phyloP scores from a whole-genome alignment of 805 yeast species.

The Cyberlindnera amylophila region DNA sequence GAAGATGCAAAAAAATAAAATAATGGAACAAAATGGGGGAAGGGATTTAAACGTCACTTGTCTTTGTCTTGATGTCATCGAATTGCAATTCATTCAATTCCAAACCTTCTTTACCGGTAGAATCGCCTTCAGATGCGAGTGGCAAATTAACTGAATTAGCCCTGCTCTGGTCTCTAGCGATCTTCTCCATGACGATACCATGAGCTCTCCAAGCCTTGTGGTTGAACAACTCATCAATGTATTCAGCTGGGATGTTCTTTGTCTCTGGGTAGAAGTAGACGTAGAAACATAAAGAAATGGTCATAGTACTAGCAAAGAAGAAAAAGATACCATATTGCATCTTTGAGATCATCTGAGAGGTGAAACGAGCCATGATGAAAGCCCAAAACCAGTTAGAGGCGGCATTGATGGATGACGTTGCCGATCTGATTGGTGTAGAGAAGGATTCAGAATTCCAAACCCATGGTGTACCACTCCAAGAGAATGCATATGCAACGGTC shows the following conservation, averaged over 20 bases:
- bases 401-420: constrained; percentile 41
- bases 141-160: constrained; percentile 14
- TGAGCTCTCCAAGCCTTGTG: constrained; percentile 19
- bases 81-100: constrained; percentile 4
- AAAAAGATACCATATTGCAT: constrained; percentile 44
- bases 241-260: constrained; percentile 19
- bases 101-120: background rate
- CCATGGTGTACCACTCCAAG: constrained; percentile 48
- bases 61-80: constrained; percentile 1
- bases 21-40: too few species aligned
- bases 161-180: constrained; percentile 13
- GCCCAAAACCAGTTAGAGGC: constrained; percentile 49
- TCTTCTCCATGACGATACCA: constrained; percentile 15
- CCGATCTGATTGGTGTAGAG: constrained; percentile 40
- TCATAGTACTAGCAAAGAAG: constrained; percentile 26
- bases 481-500: constrained; percentile 40
- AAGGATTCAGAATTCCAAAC: constrained; percentile 45
- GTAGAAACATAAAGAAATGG: constrained; percentile 11
- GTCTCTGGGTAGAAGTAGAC: constrained; percentile 20
- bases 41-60: too few species aligned
- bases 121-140: background rate
- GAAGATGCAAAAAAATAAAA: background rate
- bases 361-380: constrained; percentile 44
- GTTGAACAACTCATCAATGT: constrained; percentile 17
- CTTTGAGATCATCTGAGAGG: constrained; percentile 40